Evolutionary conservation across 108 stramenopile species (phyloP).

Genomic region (Nannochloropsis oceanica): DNA sequence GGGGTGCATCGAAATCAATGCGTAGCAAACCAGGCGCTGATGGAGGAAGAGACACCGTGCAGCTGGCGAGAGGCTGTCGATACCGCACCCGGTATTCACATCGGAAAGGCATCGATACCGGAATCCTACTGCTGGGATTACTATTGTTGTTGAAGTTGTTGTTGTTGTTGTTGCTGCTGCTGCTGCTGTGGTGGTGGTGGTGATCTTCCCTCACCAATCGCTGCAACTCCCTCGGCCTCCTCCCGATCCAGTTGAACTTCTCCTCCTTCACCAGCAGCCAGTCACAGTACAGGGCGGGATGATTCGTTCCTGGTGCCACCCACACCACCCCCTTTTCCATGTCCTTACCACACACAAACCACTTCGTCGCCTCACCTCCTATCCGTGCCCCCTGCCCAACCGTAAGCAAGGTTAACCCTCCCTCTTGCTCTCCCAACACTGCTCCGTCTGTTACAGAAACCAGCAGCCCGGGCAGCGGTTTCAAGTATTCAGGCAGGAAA

Average conservation of each 20-base stretch:
- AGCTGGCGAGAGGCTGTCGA: neutral
- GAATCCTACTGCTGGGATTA: too few species aligned
- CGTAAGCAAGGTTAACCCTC: constrained; percentile 38
- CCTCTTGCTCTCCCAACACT: neutral
- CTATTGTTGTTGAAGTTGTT: too few species aligned
- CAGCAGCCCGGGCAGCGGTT: constrained; percentile 44
- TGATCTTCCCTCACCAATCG: neutral
- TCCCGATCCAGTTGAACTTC: constrained; percentile 1
- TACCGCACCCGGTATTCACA: constrained; percentile 10
- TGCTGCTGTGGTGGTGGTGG: neutral
- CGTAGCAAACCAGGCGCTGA: neutral
- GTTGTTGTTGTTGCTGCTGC: too few species aligned
- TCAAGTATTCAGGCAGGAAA: constrained; percentile 66
- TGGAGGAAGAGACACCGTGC: neutral
- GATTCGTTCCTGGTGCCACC: constrained; percentile 20
- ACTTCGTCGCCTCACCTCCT: constrained; percentile 50
- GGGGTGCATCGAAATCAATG: neutral
- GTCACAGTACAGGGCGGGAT: neutral
- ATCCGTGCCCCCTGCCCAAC: constrained; percentile 72
- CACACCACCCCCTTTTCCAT: constrained; percentile 46
- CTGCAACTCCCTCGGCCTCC: neutral
- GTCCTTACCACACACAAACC: constrained; percentile 57
- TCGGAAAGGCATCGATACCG: neutral
- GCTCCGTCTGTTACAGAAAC: constrained; percentile 54
- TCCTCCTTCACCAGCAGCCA: neutral